Base-by-base conservation (phyloP, 2,329 filamentous ascomycete species). In the Stagonosporopsis rhizophila region DNA sequence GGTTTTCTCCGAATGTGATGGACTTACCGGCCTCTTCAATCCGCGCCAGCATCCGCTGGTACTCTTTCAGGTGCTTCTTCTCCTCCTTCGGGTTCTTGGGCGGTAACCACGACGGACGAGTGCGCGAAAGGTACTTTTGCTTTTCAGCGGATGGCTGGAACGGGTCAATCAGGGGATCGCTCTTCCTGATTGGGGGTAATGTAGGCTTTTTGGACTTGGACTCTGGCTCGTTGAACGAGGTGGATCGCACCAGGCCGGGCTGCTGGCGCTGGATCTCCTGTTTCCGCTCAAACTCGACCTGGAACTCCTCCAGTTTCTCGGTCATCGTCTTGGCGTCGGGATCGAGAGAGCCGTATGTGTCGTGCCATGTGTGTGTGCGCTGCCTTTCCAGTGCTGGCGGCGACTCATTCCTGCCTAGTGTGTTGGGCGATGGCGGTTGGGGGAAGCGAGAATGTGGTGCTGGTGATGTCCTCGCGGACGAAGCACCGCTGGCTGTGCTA, bases 61-160 rank as follows among this genome's bases (percentile, higher is more conserved):
- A 95, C 72, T 95, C 87, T 69, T 86, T 92, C 63, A 99, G 74
- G 75, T 99, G 95, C 64, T 88, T 89, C 73, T 86, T 90, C 78
- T 99, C 95, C 75, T 99, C 95, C 50, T 90, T 90, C 2, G 92
- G 93, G 63, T 95, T 88, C 77, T 95, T 95, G 1, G 91, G 91
- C 0, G 91, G 91, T 2, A 95, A 80, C 91, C 91, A 95, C 1
- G 89, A 92, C 0, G 91, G 91, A 34, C 91, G 83, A 2, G 69
- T 95, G 17, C 91, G 83, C 22, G 89, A 92, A 20, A 95, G 80
- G 2, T 93, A 90, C 3, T 90, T 90, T 69, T 94, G 90, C 73
- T 95, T 95, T 76, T 95, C 91, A 74, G 91, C 92, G 41, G 90
- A 94, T 25, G 93, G 87, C 15, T 91, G 91, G 32, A 95, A 79